Evolutionary conservation across 2,329 filamentous ascomycete genomes (phyloP).

Genomic region (Cordyceps fumosorosea): DNA sequence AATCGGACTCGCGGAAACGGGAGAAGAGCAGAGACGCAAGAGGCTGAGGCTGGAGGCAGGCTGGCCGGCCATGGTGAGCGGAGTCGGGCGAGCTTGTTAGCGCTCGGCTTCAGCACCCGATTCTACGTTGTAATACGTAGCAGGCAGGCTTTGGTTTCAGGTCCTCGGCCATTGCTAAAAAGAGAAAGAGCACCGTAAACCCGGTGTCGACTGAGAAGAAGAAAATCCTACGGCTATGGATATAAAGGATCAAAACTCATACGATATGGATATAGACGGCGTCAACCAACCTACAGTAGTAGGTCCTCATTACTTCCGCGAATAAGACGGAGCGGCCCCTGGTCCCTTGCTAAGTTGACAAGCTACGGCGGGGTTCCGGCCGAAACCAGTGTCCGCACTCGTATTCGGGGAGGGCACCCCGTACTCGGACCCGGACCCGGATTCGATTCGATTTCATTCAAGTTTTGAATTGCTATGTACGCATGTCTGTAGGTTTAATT

Average conservation of each 20-base stretch:
- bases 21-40: not conserved
- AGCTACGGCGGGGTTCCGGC: too few relatives aligned
- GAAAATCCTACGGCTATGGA: not conserved
- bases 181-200: not conserved
- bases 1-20: not conserved
- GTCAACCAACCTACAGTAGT: too few relatives aligned
- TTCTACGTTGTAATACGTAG: not conserved
- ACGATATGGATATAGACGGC: too few relatives aligned
- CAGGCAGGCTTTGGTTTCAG: not conserved
- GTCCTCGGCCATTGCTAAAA: not conserved
- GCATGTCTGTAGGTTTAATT: not conserved
- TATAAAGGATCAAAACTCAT: not conserved
- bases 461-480: not conserved
- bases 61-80: not conserved
- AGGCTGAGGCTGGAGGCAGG: not conserved
- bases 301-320: too few relatives aligned
- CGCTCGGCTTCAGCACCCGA: constrained; percentile 9
- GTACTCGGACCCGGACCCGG: not conserved
- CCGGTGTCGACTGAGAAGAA: not conserved
- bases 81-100: not conserved
- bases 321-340: too few relatives aligned
- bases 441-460: too few relatives aligned
- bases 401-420: not conserved
- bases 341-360: too few relatives aligned
- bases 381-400: not conserved